Base-by-base conservation (phyloP, 1,284 basidiomycete genomes). In the Naganishia cerealis region DNA sequence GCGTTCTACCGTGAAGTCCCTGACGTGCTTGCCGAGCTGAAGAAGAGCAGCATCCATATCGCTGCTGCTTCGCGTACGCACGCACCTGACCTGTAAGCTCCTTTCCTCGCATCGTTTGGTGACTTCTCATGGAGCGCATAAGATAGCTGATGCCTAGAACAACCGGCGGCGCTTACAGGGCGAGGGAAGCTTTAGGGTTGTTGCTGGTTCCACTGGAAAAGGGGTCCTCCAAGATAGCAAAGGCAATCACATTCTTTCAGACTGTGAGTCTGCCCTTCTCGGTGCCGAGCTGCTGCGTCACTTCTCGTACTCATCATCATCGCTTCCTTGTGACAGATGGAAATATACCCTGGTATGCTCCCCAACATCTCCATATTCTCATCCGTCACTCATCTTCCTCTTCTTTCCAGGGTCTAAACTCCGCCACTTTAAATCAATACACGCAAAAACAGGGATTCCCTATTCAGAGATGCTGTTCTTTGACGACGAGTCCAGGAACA, bases 401-500 rank as follows among this genome's bases (percentile, higher is more conserved):
- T n/a, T 42, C n/a, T 29, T 24, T 42, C 16, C 70, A 88, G 88
- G 87, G n/a, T 91, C 90, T 18, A 93, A 94, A 79, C 80, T 91
- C 24, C 83, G 83, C 7, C 92, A 94, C 75, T 94, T 94, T 81
- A 86, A 85, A 39, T 62, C 59, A 66, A 77, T 94, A 55, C 89
- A 91, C 76, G 81, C 87, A 71, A 86, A 87, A 74, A 94, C 91
- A 0, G 88, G 88, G 0, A 87, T 94, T 58, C 87, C 90, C 0
- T 94, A 91, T 75, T 85, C 86, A 3, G 88, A 93, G 72, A 94
- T 93, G 92, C 90, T 93, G 3, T 92, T 92, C 79, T 93, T 90
- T 71, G 90, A 92, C 71, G 91, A 93, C 73, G 91, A 93, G 75
- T 77, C 76, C 66, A 83, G 90, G 42, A 92, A 93, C 73, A 84